Evolutionary conservation across 805 yeast species (phyloP).

Genomic region (Kluyveromyces starmeri): DNA sequence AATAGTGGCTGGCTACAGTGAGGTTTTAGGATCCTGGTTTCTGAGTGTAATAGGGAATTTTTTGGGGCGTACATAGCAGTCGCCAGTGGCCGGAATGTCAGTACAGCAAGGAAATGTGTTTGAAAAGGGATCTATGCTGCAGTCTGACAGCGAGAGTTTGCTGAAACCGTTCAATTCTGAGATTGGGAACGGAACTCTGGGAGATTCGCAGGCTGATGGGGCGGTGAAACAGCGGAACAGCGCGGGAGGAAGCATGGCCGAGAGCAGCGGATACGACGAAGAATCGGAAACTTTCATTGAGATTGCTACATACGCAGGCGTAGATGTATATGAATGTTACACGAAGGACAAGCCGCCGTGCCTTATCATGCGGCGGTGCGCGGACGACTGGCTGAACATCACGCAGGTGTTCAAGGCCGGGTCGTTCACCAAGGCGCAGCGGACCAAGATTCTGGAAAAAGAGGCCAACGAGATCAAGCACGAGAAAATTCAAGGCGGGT

Average conservation of each 20-base stretch:
- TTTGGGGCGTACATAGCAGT: too few relatives aligned
- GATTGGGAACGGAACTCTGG: not conserved
- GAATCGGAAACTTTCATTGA: slow-evolving; percentile 21
- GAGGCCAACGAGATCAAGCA: slow-evolving; percentile 66
- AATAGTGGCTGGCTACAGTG: too few relatives aligned
- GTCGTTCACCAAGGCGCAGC: slow-evolving; percentile 65
- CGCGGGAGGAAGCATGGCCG: not conserved
- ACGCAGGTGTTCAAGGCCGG: slow-evolving; percentile 77
- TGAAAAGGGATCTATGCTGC: not conserved
- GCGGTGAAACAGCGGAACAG: not conserved
- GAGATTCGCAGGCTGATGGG: not conserved
- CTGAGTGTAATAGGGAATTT: too few relatives aligned
- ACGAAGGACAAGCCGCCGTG: slow-evolving; percentile 39
- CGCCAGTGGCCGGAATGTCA: too few relatives aligned
- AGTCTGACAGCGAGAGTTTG: not conserved
- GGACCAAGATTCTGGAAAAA: slow-evolving; percentile 67
- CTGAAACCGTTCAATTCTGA: slow-evolving; percentile 1
- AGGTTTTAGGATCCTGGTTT: too few relatives aligned
- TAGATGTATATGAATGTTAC: slow-evolving; percentile 52
- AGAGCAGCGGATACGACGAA: slow-evolving; percentile 1
- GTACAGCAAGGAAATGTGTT: not conserved
- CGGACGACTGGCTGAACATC: slow-evolving; percentile 90
- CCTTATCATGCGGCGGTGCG: slow-evolving; percentile 68
- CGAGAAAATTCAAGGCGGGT: slow-evolving; percentile 79
- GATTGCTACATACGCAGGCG: slow-evolving; percentile 41